Percentiles rank a stretch among this genome's conserved stretches.
Evolutionary conservation across 1,284 basidiomycete genomes (phyloP).

Genomic region (Kalmanozyma brasiliensis): DNA sequence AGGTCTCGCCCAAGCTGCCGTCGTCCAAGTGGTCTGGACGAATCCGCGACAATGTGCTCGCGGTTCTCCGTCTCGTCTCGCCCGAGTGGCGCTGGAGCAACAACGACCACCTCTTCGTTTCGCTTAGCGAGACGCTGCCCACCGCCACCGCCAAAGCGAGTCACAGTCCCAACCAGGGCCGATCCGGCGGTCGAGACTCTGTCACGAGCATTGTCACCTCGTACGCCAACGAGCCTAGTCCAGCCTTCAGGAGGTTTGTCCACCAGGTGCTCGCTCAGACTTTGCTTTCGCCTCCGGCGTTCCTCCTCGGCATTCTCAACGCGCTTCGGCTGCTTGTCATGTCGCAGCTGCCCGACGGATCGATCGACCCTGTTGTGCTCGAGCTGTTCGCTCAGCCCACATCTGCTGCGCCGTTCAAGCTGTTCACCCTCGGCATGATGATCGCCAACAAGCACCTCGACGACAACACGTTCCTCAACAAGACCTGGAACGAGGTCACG

Average conservation of each 20-base stretch:
- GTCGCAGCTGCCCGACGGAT: conserved; percentile 41
- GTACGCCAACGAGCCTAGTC: conserved; percentile 57
- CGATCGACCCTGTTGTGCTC: conserved; percentile 51
- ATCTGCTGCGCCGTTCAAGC: conserved; percentile 63
- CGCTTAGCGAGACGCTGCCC: conserved; percentile 31
- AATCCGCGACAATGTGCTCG: conserved; percentile 43
- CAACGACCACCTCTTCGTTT: conserved; percentile 51
- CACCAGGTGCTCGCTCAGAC: conserved; percentile 66
- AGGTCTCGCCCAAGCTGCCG: conserved; percentile 20
- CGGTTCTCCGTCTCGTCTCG: conserved; percentile 50
- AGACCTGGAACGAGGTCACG: conserved; percentile 68
- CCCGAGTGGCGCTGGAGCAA: conserved; percentile 57
- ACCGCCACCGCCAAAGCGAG: conserved; percentile 19
- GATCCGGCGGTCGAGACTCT: conserved; percentile 28
- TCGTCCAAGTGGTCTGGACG: conserved; percentile 44
- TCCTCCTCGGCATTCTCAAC: conserved; percentile 61
- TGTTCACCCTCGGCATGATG: conserved; percentile 65
- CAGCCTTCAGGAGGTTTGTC: conserved; percentile 63
- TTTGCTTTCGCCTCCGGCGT: conserved; percentile 61
- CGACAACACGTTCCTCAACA: conserved; percentile 67
- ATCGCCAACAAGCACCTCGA: conserved; percentile 68
- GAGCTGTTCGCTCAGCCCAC: conserved; percentile 64
- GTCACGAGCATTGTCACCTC: conserved; percentile 30
- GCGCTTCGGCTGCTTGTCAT: conserved; percentile 55
- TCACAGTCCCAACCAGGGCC: conserved; percentile 21